Evolutionary conservation across 139 green algal genomes (phyloP).

Genomic region (Tetradesmus lagerheimii): DNA sequence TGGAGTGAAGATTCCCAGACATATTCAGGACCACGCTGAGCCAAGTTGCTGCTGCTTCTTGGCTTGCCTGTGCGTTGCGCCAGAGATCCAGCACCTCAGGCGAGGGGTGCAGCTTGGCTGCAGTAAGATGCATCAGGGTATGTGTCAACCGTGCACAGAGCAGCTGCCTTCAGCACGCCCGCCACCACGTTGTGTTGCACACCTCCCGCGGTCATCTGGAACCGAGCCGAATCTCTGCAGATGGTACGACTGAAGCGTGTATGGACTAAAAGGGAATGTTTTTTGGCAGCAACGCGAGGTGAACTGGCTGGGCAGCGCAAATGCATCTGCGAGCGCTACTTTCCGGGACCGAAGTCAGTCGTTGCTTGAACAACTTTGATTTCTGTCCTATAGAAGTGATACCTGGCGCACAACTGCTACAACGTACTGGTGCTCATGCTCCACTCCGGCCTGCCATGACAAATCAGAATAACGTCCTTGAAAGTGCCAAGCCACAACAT

Average conservation of each 20-base stretch:
- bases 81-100: conserved; percentile 48
- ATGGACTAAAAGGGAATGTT: not conserved
- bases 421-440: not conserved
- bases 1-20: not conserved
- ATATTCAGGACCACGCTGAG: not conserved
- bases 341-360: not conserved
- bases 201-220: not conserved
- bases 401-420: too few species aligned
- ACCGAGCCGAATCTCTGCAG: not conserved
- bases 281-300: not conserved
- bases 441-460: not conserved
- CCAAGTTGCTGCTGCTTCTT: not conserved
- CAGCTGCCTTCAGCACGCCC: not conserved
- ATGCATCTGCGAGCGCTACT: not conserved
- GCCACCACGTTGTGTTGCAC: not conserved
- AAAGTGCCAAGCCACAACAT: not conserved
- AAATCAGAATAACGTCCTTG: not conserved
- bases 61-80: conserved; percentile 48
- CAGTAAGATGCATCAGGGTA: not conserved
- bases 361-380: not conserved
- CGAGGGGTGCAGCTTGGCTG: conserved; percentile 10
- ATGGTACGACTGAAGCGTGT: not conserved
- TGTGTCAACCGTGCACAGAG: not conserved
- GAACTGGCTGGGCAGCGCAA: not conserved
- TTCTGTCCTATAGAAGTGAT: too few species aligned